These are phyloP conservation scores for Sporothrix euskadiensis DNA, from an alignment of 2,329 filamentous ascomycete species.

Conservation along the genomic window DNA sequence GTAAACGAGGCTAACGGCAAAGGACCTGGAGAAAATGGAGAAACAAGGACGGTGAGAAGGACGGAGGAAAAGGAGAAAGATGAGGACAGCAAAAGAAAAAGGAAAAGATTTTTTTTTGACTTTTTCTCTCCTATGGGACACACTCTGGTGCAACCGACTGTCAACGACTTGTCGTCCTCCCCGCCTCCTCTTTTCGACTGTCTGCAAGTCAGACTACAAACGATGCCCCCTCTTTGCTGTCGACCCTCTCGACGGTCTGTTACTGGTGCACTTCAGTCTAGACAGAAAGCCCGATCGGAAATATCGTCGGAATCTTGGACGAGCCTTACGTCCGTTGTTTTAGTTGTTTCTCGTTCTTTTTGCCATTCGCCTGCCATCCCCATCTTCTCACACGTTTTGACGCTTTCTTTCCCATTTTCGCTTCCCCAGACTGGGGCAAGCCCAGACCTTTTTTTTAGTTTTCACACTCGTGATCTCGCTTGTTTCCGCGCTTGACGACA, in stretches of 20 bases:
- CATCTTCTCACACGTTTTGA: not conserved
- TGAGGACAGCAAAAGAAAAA: not conserved
- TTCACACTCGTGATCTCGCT: not conserved
- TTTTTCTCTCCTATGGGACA: not conserved
- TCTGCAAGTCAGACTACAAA: not conserved
- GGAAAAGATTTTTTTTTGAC: not conserved
- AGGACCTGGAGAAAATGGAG: conserved; percentile 3
- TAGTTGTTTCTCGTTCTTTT: not conserved
- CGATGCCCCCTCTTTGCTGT: not conserved
- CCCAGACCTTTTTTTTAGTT: not conserved
- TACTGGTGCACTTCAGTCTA: not conserved
- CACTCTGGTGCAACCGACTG: not conserved
- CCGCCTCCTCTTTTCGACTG: not conserved
- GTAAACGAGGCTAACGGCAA: not conserved
- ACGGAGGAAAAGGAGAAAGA: not conserved
- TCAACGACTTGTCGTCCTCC: no score
- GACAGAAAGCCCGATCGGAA: not conserved
- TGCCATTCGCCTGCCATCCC: not conserved
- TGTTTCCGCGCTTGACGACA: not conserved
- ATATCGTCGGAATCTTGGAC: conserved; percentile 16
- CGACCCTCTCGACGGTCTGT: not conserved
- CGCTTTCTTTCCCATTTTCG: not conserved
- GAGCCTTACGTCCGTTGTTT: not conserved
- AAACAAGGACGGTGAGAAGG: not conserved
- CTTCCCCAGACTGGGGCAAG: not conserved